These are phyloP conservation scores for Leucaena leucocephala DNA, from an alignment of 306 rosid species.

Conservation along the genomic window DNA sequence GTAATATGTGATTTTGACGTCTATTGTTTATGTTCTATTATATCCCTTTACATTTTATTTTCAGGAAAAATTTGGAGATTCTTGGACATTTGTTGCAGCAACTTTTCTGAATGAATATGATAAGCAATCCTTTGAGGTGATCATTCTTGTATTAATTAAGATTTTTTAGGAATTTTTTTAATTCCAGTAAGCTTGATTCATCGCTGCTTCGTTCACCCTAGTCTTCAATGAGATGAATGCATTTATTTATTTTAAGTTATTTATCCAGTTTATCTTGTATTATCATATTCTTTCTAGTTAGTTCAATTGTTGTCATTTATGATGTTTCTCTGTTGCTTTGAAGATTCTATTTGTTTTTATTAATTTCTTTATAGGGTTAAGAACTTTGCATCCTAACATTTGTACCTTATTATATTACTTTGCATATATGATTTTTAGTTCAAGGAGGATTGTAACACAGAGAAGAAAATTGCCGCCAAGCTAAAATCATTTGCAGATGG, in stretches of 20 bases:
- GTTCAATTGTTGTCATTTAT: too few species aligned
- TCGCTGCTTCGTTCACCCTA: too few species aligned
- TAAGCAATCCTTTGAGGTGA: slow-evolving; percentile 20
- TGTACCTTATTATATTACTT: too few species aligned
- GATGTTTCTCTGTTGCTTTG: too few species aligned
- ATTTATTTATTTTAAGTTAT: too few species aligned
- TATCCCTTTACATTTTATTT: slow-evolving; percentile 30
- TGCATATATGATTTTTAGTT: slow-evolving; percentile 45
- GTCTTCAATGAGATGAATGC: too few species aligned
- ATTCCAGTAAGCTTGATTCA: background rate
- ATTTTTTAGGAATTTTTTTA: background rate
- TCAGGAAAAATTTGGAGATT: slow-evolving; percentile 84
- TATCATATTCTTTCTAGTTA: too few species aligned
- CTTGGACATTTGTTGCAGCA: slow-evolving; percentile 77
- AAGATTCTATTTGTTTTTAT: too few species aligned
- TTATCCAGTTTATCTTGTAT: too few species aligned
- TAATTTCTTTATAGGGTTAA: too few species aligned
- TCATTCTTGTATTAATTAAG: slow-evolving; percentile 10
- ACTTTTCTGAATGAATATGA: slow-evolving; percentile 70
- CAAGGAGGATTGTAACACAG: slow-evolving; percentile 89
- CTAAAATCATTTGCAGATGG: slow-evolving; percentile 65
- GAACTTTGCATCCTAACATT: too few species aligned
- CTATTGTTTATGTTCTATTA: background rate
- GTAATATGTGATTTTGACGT: slow-evolving; percentile 10
- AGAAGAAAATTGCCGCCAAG: slow-evolving; percentile 83